Percentiles rank a stretch among this genome's conserved stretches.
Evolutionary conservation across 768 basidiomycete species (phyloP).

Genomic region (Xanthoconium purpureum): DNA sequence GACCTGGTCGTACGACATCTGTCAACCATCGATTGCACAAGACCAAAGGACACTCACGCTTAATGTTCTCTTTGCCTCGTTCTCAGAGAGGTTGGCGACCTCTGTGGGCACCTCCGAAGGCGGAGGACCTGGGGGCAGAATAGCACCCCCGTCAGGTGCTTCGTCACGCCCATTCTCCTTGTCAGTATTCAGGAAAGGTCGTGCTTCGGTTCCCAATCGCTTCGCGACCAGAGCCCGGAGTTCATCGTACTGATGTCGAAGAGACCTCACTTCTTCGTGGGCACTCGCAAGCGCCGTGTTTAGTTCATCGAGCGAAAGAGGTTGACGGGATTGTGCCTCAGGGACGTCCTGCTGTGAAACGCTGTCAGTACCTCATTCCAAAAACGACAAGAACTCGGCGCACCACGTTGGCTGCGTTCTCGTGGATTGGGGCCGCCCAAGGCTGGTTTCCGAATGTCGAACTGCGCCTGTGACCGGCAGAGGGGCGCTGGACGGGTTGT

Average conservation of each 20-base stretch:
- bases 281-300: conserved; percentile 23
- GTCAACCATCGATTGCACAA: background rate
- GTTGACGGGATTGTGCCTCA: conserved; percentile 1
- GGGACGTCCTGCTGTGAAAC: conserved; percentile 8
- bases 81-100: conserved; percentile 21
- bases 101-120: conserved; percentile 8
- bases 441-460: conserved; percentile 24
- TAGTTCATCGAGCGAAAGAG: conserved; percentile 26
- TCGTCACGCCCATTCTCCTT: background rate
- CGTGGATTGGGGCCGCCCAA: conserved; percentile 9
- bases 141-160: background rate
- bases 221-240: conserved; percentile 19
- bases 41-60: conserved; percentile 13
- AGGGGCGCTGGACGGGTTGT: background rate
- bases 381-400: background rate
- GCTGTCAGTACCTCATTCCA: conserved; percentile 1
- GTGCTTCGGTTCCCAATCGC: conserved; percentile 6
- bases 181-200: background rate
- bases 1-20: conserved; percentile 1
- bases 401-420: conserved; percentile 9
- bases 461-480: conserved; percentile 18
- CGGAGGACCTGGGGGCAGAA: background rate
- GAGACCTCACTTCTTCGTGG: conserved; percentile 23
- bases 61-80: conserved; percentile 20
- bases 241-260: conserved; percentile 27